Conservation (phyloP, 202 grass and related monocot genomes). For the Schoenoplectus tabernaemontani region DNA sequence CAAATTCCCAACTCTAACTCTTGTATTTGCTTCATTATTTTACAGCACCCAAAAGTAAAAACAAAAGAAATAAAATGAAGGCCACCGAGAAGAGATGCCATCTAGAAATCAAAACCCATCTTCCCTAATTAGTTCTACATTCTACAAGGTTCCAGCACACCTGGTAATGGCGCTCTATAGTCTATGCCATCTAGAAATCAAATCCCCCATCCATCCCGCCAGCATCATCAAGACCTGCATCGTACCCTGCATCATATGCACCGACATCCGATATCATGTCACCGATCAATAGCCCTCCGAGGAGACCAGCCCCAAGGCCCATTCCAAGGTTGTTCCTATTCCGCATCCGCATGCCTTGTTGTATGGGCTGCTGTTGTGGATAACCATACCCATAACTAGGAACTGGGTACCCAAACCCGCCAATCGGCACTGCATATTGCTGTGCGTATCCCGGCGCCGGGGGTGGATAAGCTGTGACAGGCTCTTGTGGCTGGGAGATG, state of each 20-base stretch:
- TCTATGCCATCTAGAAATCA: slow-evolving; percentile 3
- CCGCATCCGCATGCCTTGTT: background rate
- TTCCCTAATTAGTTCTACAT: background rate
- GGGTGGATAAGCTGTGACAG: slow-evolving; percentile 24
- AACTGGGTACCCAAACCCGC: background rate
- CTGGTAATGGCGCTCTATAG: background rate
- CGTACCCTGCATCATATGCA: slow-evolving; percentile 42
- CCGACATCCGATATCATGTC: slow-evolving; percentile 43
- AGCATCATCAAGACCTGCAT: slow-evolving; percentile 25
- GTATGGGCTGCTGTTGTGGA: background rate
- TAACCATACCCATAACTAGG: background rate
- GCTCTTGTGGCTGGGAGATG: background rate
- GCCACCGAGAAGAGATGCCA: background rate
- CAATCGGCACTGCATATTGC: slow-evolving; percentile 1
- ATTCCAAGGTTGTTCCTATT: slow-evolving; percentile 32
- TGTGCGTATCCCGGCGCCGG: background rate
- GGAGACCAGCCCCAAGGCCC: slow-evolving; percentile 47
- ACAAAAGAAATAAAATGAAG: background rate
- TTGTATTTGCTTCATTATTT: background rate
- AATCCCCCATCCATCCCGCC: slow-evolving; percentile 9
- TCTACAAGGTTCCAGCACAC: background rate
- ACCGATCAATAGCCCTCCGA: slow-evolving; percentile 42
- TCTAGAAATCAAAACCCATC: background rate
- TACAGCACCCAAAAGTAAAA: background rate
- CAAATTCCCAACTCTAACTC: background rate